Evolutionary conservation across 129 eudicot species (phyloP).

Genomic region (Ambrosia trifida): DNA sequence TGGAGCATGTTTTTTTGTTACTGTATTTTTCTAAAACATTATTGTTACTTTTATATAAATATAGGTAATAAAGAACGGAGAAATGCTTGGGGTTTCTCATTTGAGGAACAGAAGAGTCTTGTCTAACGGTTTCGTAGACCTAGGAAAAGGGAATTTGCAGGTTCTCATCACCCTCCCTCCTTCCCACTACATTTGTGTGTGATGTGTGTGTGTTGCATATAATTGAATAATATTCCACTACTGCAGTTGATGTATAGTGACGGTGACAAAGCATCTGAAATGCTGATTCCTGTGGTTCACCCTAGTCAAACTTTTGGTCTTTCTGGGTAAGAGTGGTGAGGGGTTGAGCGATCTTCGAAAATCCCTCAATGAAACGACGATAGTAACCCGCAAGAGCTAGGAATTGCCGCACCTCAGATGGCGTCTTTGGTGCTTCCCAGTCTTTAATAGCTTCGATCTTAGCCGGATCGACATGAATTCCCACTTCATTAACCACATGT

Average conservation of each 20-base stretch:
- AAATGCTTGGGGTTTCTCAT: conserved; percentile 99
- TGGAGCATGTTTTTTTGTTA: background rate
- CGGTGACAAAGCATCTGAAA: conserved; percentile 98
- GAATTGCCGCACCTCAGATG: too few relatives aligned
- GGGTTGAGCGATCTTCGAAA: too few relatives aligned
- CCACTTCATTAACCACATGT: too few relatives aligned
- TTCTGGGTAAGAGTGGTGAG: too few relatives aligned
- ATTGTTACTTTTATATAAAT: background rate
- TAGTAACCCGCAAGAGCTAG: too few relatives aligned
- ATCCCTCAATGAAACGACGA: too few relatives aligned
- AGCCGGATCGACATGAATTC: too few relatives aligned
- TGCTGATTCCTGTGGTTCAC: too few relatives aligned
- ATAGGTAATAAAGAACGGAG: conserved; percentile 97
- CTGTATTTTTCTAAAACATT: background rate
- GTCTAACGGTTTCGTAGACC: conserved; percentile 79
- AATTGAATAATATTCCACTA: conserved; percentile 13
- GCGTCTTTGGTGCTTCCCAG: too few relatives aligned
- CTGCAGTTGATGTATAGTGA: conserved; percentile 95
- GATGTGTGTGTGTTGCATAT: too few relatives aligned
- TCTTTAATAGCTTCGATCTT: too few relatives aligned
- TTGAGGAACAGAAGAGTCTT: conserved; percentile 86
- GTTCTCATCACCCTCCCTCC: conserved; percentile 38
- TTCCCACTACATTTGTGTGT: background rate
- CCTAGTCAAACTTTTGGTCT: too few relatives aligned
- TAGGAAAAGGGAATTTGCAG: conserved; percentile 93